Base-by-base conservation (phyloP, 495 filamentous ascomycete genomes). In the Trypethelium eluteriae region DNA sequence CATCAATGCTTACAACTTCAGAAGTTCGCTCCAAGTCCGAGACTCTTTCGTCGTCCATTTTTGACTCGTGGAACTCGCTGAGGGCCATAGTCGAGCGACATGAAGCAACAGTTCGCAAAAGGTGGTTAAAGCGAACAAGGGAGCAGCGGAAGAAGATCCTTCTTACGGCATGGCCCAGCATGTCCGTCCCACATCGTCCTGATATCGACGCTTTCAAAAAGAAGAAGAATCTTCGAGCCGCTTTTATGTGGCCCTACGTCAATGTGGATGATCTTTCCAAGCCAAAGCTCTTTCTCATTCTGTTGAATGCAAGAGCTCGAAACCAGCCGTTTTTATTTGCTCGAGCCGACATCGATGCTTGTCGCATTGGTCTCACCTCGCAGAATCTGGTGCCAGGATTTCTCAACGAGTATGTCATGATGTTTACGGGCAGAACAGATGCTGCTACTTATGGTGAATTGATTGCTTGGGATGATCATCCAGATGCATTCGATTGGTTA, bases 201-300 rank as follows among this genome's bases (percentile, higher is more conserved):
- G 84, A 85, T 67, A 80, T 82, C 67, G 71, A 74, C 18, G 79
- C 78, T 5, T 78, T 81, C 18, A 74, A 70, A 11, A 72, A 78
- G 39, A 39, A 34, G 47, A 57, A 72, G 46, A 59, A 71, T 61
- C 66, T 39, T 35, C 50, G 36, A 69, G 75, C 79, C 2, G 68
- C 71, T 5, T 85, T 75, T 44, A 64, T 83, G 41, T 84, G 79
- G 76, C 85, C 85, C 0, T 76, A 79, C 62, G 81, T 86, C 71
- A 88, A 88, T 67, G 76, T 81, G 38, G 83, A 86, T 65, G 84
- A 86, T 70, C 72, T 87, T 4, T 62, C 62, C 11, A 74, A 78
- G 25, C 73, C 77, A 0, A 80, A 76, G 56, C 64, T 73, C 0
- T 64, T 87, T 9, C 73, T 77, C 0, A 69, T 86, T 25, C 73